phyloP scores from a whole-genome alignment of 2,329 filamentous ascomycete species.

The Hymenotorrendiella dingleyae region DNA sequence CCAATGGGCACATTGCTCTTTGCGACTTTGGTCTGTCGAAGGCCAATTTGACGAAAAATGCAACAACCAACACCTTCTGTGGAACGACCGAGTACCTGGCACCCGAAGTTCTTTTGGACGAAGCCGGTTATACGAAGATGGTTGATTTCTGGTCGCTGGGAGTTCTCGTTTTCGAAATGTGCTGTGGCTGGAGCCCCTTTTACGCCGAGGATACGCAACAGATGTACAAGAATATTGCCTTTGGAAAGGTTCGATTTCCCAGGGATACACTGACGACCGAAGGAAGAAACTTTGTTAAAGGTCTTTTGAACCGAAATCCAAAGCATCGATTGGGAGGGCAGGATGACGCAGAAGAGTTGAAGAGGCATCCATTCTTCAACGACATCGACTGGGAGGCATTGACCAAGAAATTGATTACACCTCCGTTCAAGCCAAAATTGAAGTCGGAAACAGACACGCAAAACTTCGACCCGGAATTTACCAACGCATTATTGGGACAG shows the following conservation, averaged over 20 bases:
- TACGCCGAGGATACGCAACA: constrained; percentile 99
- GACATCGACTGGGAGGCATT: constrained; percentile 92
- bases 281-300: constrained; percentile 96
- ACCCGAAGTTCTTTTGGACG: constrained; percentile 89
- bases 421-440: constrained; percentile 95
- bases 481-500: constrained; percentile 82
- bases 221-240: constrained; percentile 99
- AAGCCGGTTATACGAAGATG: constrained; percentile 99
- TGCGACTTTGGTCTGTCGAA: constrained; percentile 98
- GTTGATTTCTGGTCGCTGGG: constrained; percentile 99
- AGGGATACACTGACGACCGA: constrained; percentile 91
- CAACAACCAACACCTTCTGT: constrained; percentile 98
- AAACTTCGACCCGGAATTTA: constrained; percentile 98
- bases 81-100: constrained; percentile 97
- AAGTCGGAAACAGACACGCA: constrained; percentile 95
- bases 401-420: constrained; percentile 84
- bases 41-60: constrained; percentile 92
- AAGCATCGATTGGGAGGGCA: constrained; percentile 90
- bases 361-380: constrained; percentile 87
- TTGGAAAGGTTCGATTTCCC: constrained; percentile 95
- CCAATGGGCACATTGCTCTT: constrained; percentile 94
- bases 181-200: constrained; percentile 98
- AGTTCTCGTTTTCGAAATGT: constrained; percentile 98
- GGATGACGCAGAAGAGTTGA: constrained; percentile 88
- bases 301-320: constrained; percentile 91